These are phyloP conservation scores for Solanum ossicruentum DNA, from an alignment of 257 asterid genomes.

Conservation along the genomic window DNA sequence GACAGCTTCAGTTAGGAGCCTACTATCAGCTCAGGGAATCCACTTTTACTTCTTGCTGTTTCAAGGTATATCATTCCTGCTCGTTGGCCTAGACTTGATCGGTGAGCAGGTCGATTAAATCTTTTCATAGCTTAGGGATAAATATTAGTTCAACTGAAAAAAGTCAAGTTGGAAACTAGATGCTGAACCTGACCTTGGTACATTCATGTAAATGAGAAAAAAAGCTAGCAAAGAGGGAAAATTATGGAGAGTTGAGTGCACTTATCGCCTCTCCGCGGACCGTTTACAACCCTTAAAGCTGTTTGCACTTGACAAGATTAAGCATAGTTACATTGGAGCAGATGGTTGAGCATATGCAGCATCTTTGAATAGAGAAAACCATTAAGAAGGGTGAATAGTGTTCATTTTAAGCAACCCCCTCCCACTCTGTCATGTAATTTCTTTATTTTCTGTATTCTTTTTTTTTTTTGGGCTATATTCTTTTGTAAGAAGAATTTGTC, in stretches of 20 bases:
- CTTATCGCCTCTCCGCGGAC: not conserved
- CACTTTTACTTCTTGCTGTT: constrained; percentile 91
- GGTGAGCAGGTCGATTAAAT: constrained; percentile 66
- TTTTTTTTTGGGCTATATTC: constrained; percentile 12
- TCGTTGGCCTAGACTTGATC: constrained; percentile 82
- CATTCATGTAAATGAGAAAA: not conserved
- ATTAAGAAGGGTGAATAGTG: constrained; percentile 12
- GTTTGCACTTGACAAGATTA: not conserved
- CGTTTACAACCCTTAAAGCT: not conserved
- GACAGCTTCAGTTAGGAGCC: constrained; percentile 76
- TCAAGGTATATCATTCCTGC: constrained; percentile 82
- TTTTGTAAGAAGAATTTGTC: constrained; percentile 30
- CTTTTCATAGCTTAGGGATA: not conserved
- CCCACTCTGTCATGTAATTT: constrained; percentile 1
- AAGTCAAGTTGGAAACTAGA: not conserved
- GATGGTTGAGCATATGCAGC: not conserved
- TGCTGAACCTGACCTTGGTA: constrained; percentile 1
- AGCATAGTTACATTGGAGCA: not conserved
- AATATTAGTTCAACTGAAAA: not conserved
- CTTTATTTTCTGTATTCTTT: constrained; percentile 14
- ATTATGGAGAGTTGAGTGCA: not conserved
- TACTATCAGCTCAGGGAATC: constrained; percentile 88
- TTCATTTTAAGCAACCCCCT: constrained; percentile 6
- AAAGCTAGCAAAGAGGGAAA: not conserved
- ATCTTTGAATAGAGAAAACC: not conserved